Evolutionary conservation across 208 protist species (phyloP).

Genomic region (Eutreptiella sp.): DNA sequence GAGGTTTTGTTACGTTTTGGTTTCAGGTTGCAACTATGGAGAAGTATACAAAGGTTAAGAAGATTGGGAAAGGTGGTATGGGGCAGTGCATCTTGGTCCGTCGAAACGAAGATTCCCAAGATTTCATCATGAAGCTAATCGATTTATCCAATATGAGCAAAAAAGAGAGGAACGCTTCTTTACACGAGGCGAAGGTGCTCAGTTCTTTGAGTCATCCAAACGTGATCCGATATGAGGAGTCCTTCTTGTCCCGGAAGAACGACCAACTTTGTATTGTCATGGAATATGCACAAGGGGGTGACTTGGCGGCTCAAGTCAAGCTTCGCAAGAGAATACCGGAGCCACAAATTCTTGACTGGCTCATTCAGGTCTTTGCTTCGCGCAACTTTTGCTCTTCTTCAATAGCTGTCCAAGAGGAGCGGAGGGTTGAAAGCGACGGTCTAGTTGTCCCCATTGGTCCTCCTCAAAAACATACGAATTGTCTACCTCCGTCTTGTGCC

Average conservation of each 20-base stretch:
- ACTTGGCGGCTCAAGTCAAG: conserved; percentile 11
- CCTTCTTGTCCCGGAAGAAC: conserved; percentile 73
- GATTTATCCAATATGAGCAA: conserved; percentile 76
- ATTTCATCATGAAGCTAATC: conserved; percentile 86
- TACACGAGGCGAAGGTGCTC: conserved; percentile 81
- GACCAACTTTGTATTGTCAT: conserved; percentile 65
- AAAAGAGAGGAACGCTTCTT: conserved; percentile 72
- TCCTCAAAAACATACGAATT: no score
- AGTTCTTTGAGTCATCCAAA: conserved; percentile 80
- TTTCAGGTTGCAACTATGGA: no score
- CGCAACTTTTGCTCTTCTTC: no score
- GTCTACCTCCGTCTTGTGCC: no score
- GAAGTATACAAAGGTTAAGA: conserved; percentile 75
- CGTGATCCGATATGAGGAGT: conserved; percentile 85
- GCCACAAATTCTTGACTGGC: conserved; percentile 31
- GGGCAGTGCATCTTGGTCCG: conserved; percentile 73
- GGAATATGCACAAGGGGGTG: conserved; percentile 33
- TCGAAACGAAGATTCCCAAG: conserved; percentile 79
- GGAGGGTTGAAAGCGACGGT: no score
- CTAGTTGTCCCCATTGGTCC: no score
- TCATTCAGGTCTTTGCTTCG: conserved; percentile 32
- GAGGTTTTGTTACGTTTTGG: no score
- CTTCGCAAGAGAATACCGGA: no score
- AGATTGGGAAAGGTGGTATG: conserved; percentile 85
- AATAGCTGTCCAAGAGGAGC: no score